Percentiles rank a stretch among this genome's conserved stretches.
These are phyloP conservation scores for Ogataea nonfermentans DNA, from an alignment of 805 yeast genomes.

Conservation along the genomic window DNA sequence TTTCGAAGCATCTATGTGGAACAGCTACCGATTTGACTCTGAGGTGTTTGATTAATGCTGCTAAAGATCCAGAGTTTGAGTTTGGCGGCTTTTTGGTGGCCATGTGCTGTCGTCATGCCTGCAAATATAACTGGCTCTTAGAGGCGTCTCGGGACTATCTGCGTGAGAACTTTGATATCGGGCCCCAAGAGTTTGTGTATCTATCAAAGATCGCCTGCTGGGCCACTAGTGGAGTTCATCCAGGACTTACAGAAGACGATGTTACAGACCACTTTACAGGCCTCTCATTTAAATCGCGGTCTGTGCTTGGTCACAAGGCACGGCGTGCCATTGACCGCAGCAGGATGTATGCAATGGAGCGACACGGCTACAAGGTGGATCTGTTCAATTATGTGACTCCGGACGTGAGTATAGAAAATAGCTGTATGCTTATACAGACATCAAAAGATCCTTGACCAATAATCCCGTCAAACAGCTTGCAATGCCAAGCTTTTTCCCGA, in stretches of 20 bases:
- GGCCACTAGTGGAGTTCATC: constrained; percentile 76
- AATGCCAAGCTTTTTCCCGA: too few relatives aligned
- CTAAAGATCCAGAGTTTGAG: constrained; percentile 8
- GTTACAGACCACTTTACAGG: constrained; percentile 46
- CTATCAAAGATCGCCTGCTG: constrained; percentile 74
- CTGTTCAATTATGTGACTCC: constrained; percentile 58
- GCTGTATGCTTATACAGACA: constrained; percentile 25
- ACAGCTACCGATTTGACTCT: constrained; percentile 89
- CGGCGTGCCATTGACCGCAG: constrained; percentile 76
- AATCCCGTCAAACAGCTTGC: too few relatives aligned
- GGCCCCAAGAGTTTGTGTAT: constrained; percentile 31
- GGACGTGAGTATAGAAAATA: constrained; percentile 67
- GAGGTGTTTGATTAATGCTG: constrained; percentile 47
- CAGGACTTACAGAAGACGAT: constrained; percentile 39
- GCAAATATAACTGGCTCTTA: constrained; percentile 57
- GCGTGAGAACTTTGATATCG: constrained; percentile 29
- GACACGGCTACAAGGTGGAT: constrained; percentile 41
- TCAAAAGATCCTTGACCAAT: not conserved
- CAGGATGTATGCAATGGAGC: constrained; percentile 49
- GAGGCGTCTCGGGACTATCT: constrained; percentile 45
- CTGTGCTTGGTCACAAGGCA: constrained; percentile 60
- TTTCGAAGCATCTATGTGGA: constrained; percentile 91
- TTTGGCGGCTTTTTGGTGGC: constrained; percentile 70
- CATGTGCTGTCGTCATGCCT: constrained; percentile 90
- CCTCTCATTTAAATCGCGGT: constrained; percentile 48